Conservation (phyloP, 2,329 filamentous ascomycete species). For the Fusarium metavorans region DNA sequence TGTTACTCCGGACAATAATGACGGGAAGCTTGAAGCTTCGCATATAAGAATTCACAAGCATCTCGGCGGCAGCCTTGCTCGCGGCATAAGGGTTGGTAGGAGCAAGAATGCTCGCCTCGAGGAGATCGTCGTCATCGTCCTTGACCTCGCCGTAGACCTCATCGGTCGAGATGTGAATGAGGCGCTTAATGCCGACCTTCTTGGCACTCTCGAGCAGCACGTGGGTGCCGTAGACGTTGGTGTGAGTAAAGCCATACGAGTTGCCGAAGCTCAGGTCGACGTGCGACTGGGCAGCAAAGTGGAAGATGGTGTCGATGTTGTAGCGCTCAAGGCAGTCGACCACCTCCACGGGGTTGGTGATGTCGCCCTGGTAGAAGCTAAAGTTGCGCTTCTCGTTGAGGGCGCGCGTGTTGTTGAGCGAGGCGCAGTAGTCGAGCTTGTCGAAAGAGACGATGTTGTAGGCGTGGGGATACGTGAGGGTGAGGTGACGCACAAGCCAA, state of each 20-base stretch:
- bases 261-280: conserved; percentile 87
- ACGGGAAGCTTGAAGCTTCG: conserved; percentile 85
- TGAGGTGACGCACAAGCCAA: conserved; percentile 85
- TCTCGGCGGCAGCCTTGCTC: conserved; percentile 86
- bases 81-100: conserved; percentile 87
- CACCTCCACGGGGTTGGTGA: conserved; percentile 78
- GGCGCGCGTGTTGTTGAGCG: conserved; percentile 80
- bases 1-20: conserved; percentile 85
- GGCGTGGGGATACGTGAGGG: conserved; percentile 76
- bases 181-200: conserved; percentile 76
- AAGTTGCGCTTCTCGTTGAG: conserved; percentile 79
- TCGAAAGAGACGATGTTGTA: conserved; percentile 88
- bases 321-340: conserved; percentile 77
- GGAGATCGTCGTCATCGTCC: conserved; percentile 76
- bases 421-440: conserved; percentile 86
- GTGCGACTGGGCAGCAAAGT: conserved; percentile 88
- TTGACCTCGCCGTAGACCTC: conserved; percentile 87
- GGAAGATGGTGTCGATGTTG: conserved; percentile 83
- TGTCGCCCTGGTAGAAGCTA: conserved; percentile 82
- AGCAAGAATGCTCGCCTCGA: conserved; percentile 80
- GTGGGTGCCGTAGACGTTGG: conserved; percentile 86
- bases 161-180: conserved; percentile 87
- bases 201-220: conserved; percentile 82
- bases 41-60: conserved; percentile 84
- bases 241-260: conserved; percentile 83